Evolutionary conservation across 148 eudicot genomes (phyloP), one percentile per base, ranked within the genome.

Genomic region (Arbutus unedo): DNA sequence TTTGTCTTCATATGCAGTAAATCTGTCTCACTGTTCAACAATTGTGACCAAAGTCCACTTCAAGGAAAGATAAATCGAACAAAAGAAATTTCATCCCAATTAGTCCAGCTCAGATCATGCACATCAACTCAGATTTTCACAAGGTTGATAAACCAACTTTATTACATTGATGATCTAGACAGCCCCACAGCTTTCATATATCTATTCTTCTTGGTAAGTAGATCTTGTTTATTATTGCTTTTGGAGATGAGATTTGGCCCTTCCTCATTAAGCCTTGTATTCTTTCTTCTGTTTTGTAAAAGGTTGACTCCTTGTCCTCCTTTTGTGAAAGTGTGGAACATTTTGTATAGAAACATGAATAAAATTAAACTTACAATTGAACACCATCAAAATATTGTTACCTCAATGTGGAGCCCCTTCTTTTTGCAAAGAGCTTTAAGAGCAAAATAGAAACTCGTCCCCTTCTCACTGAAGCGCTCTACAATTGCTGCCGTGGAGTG

Each of bases 401-500:
- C 92, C 92, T 90, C 88, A 77, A 87, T 89, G 60, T 81, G 73
- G 44, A 90, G 82, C 38, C 87, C 92, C 60, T 87, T 88, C 88
- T 87, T 88, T 84, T 79, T 88, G 87, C 92, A 90, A 31, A 90
- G 84, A 71, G 87, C 87, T 84, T 60, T 85, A 79, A 90, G 92
- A 45, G 88, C 91, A 78, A 66, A 43, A 71, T 74, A 85, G 81
- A 77, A 87, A 50, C 72, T 79, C 2, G 78, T 78, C 51, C 83
- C 87, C 67, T 73, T 79, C 76, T 88, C 85, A 81, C 55, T 31
- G 62, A 87, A 82, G 66, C 78, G 85, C 84, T 82, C 83, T 49
- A 90, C 79, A 80, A 90, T 83, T 43, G 87, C 68, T 2, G 86
- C 82, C 53, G 6, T 81, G n/a, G 89, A 88, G 84, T 88, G 90